A percentile compares a stretch with the other conserved stretches of the same genome.
Evolutionary conservation across 169 alveolate genomes (phyloP).

Genomic region (Eimeria brunetti): DNA sequence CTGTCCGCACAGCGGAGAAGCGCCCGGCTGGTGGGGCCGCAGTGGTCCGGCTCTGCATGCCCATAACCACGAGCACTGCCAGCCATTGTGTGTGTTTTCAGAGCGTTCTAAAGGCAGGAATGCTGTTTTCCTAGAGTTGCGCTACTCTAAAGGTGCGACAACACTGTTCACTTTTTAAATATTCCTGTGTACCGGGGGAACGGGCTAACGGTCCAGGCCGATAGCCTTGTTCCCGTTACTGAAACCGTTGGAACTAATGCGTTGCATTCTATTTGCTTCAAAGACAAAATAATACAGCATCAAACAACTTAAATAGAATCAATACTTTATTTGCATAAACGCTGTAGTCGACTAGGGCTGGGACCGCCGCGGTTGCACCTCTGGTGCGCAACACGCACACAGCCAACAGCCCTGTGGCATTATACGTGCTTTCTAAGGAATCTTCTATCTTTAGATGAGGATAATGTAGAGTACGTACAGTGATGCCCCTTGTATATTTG

Average conservation of each 20-base stretch:
- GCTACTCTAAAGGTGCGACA: not conserved
- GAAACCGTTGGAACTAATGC: not conserved
- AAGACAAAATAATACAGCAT: not conserved
- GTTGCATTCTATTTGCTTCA: not conserved
- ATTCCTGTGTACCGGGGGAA: not conserved
- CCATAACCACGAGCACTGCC: not conserved
- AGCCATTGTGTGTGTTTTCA: not conserved
- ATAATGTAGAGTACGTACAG: not conserved
- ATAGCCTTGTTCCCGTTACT: not conserved
- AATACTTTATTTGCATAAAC: not conserved
- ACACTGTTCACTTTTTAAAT: not conserved
- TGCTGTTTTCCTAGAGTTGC: no score
- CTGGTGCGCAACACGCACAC: constrained; percentile 50
- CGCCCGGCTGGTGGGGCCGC: constrained; percentile 32
- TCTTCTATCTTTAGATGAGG: not conserved
- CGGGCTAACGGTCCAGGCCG: not conserved
- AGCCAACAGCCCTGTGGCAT: constrained; percentile 55
- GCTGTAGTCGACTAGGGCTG: constrained; percentile 8
- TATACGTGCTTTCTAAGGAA: not conserved
- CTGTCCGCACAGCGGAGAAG: constrained; percentile 48
- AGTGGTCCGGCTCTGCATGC: constrained; percentile 41
- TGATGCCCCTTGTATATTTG: not conserved
- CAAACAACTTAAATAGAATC: not conserved
- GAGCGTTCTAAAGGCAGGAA: not conserved
- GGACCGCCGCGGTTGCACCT: constrained; percentile 17